A percentile compares a stretch with the other conserved stretches of the same genome.
These are phyloP conservation scores for Gillenia trifoliata DNA, from an alignment of 306 rosid genomes.

Conservation along the genomic window DNA sequence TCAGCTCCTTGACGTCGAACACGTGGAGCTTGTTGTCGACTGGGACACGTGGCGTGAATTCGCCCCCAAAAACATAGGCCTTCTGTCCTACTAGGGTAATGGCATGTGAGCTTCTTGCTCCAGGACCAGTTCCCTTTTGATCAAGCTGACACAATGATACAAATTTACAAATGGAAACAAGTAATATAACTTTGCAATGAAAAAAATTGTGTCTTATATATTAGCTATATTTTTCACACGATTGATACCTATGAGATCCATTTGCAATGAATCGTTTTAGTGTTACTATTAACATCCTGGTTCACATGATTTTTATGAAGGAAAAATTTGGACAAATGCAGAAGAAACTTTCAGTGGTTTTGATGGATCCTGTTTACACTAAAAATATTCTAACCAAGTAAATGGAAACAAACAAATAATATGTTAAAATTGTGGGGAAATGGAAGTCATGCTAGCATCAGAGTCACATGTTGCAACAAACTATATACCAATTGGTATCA, in stretches of 20 bases:
- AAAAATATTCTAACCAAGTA: neutral
- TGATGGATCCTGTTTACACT: too few species aligned
- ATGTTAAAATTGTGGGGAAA: too few species aligned
- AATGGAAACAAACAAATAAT: neutral
- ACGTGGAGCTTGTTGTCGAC: constrained; percentile 73
- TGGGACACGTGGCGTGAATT: constrained; percentile 79
- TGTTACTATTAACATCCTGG: too few species aligned
- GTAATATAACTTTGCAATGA: too few species aligned
- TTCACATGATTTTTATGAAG: too few species aligned
- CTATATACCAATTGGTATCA: neutral
- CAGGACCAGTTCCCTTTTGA: constrained; percentile 62
- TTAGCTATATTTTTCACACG: neutral
- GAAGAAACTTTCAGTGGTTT: neutral
- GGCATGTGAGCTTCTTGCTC: constrained; percentile 93
- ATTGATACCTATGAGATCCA: too few species aligned
- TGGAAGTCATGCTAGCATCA: too few species aligned
- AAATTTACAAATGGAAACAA: neutral
- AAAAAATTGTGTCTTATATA: neutral
- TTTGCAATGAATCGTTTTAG: too few species aligned
- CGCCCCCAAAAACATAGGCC: constrained; percentile 82
- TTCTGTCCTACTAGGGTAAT: constrained; percentile 61
- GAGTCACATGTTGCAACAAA: neutral
- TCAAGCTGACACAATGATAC: constrained; percentile 40
- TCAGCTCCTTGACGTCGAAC: constrained; percentile 45
- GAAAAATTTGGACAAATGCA: neutral